Conservation (phyloP, 495 filamentous ascomycete genomes). For the Corynascus novoguineensis region DNA sequence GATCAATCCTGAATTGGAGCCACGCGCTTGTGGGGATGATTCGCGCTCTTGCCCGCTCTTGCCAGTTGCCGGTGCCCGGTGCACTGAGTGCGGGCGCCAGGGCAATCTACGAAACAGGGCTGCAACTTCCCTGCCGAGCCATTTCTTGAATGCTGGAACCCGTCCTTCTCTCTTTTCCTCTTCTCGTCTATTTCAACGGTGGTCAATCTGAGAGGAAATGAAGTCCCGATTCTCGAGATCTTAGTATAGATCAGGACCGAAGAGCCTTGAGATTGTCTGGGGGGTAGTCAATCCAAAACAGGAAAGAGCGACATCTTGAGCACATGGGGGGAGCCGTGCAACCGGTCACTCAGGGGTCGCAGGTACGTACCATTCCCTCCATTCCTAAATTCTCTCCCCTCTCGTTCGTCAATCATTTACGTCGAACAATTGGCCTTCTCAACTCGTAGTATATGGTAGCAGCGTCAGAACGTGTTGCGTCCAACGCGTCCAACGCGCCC, state of each 20-base stretch:
- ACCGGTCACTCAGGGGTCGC: background rate
- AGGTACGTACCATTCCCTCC: background rate
- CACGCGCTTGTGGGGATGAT: conserved; percentile 24
- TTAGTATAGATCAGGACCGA: background rate
- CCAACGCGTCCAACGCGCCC: too few species aligned
- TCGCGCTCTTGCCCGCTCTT: conserved; percentile 6
- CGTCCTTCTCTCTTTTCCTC: background rate
- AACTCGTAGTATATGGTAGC: too few species aligned
- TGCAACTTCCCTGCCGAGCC: background rate
- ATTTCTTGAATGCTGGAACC: background rate
- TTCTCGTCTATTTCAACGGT: background rate
- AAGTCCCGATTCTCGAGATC: background rate
- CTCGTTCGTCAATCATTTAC: too few species aligned
- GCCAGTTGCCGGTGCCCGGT: background rate
- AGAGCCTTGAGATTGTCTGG: background rate
- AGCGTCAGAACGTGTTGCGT: too few species aligned
- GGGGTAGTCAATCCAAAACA: background rate
- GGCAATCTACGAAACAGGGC: background rate
- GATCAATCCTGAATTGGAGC: background rate
- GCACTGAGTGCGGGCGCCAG: background rate
- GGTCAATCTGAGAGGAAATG: background rate
- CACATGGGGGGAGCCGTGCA: background rate
- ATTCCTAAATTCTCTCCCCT: too few species aligned
- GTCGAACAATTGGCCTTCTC: too few species aligned
- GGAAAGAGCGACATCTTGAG: background rate